Percentiles rank a stretch among this genome's conserved stretches.
Evolutionary conservation across 2,329 filamentous ascomycete genomes (phyloP).

Genomic region (Clarireedia homoeocarpa): DNA sequence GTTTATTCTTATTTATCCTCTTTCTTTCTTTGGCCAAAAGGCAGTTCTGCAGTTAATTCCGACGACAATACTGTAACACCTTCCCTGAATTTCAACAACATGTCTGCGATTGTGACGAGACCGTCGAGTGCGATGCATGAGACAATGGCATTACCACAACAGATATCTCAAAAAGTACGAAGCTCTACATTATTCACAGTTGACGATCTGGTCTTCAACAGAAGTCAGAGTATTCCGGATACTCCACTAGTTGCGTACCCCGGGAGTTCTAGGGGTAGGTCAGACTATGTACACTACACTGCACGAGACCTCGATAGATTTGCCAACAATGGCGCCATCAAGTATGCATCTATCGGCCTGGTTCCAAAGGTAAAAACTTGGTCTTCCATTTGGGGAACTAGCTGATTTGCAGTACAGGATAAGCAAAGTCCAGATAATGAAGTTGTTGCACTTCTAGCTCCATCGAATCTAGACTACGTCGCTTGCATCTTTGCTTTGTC

Average conservation of each 20-base stretch:
- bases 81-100: neutral
- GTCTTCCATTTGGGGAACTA: neutral
- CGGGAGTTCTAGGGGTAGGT: conserved; percentile 11
- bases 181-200: conserved; percentile 13
- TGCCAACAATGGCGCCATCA: conserved; percentile 22
- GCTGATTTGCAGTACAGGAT: neutral
- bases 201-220: conserved; percentile 21
- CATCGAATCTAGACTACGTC: conserved; percentile 40
- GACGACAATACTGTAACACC: neutral
- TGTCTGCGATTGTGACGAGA: neutral
- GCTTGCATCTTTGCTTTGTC: conserved; percentile 44
- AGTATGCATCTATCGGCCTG: conserved; percentile 18
- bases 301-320: conserved; percentile 26
- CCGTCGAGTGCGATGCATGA: neutral
- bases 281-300: conserved; percentile 25
- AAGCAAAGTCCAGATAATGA: neutral
- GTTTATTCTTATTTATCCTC: too few relatives aligned
- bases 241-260: conserved; percentile 25
- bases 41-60: neutral
- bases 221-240: conserved; percentile 19
- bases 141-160: neutral
- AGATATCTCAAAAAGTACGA: neutral
- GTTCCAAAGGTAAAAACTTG: conserved; percentile 11
- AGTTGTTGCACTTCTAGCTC: conserved; percentile 18
- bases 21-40: neutral